Evolutionary conservation across 768 basidiomycete genomes (phyloP).

Genomic region (Panellus pusillus): DNA sequence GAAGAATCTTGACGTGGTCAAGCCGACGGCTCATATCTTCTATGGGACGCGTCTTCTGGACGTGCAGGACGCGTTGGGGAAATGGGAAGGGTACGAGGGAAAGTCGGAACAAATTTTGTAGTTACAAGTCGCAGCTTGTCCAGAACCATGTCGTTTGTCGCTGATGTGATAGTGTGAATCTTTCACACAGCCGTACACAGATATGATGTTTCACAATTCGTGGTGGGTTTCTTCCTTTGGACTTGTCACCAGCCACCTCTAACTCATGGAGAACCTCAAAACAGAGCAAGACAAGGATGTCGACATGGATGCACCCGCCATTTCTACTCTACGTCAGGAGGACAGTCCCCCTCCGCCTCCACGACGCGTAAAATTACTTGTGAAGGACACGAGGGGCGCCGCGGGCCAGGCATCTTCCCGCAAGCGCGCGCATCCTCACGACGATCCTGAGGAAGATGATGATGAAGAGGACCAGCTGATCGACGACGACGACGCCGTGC

Average conservation of each 20-base stretch:
- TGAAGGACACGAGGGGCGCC: slow-evolving; percentile 36
- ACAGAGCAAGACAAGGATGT: slow-evolving; percentile 44
- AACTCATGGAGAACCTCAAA: slow-evolving; percentile 26
- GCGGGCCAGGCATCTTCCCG: slow-evolving; percentile 20
- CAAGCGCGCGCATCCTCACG: slow-evolving; percentile 37
- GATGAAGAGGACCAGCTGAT: slow-evolving; percentile 81
- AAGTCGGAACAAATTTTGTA: not conserved
- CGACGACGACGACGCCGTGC: slow-evolving; percentile 59
- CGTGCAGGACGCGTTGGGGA: slow-evolving; percentile 53
- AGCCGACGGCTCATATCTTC: slow-evolving; percentile 67
- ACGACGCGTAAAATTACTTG: slow-evolving; percentile 52
- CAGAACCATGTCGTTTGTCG: no score
- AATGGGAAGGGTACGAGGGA: slow-evolving; percentile 65
- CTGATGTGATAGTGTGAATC: no score
- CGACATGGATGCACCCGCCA: slow-evolving; percentile 80
- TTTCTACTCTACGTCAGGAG: slow-evolving; percentile 76
- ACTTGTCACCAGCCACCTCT: not conserved
- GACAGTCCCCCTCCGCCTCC: slow-evolving; percentile 64
- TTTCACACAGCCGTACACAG: no score
- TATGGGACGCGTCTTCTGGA: slow-evolving; percentile 64
- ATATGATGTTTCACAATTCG: not conserved
- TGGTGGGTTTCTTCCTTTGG: slow-evolving; percentile 4
- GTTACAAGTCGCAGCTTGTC: no score
- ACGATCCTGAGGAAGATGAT: slow-evolving; percentile 64
- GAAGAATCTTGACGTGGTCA: slow-evolving; percentile 51